phyloP scores from a whole-genome alignment of 2,329 filamentous ascomycete species.

The Fusarium incarnatum region DNA sequence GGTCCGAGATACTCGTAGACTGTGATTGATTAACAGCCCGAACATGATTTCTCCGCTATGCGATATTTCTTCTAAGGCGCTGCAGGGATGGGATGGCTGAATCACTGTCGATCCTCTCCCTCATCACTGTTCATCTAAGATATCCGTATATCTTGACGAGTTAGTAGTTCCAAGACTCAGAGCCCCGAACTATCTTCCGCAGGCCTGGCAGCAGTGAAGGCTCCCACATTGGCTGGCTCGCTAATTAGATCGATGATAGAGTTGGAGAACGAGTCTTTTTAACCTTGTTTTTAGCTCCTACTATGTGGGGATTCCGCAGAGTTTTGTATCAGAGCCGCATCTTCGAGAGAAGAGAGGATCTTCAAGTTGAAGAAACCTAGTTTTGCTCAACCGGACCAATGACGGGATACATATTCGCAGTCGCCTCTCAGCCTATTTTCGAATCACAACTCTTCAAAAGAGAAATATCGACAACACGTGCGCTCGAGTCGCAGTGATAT shows the following conservation, averaged over 20 bases:
- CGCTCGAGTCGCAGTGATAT: slow-evolving; percentile 6
- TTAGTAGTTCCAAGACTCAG: not conserved
- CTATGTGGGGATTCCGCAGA: slow-evolving; percentile 12
- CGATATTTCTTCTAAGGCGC: not conserved
- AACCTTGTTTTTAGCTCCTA: slow-evolving; percentile 36
- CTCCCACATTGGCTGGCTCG: not conserved
- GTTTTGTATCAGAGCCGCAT: slow-evolving; percentile 26
- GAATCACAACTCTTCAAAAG: too few relatives aligned
- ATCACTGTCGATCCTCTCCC: not conserved
- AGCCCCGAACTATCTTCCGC: not conserved
- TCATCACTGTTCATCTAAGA: not conserved
- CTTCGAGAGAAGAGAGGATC: not conserved
- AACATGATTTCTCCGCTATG: not conserved
- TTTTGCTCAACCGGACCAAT: not conserved
- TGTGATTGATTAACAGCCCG: not conserved
- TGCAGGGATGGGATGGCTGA: slow-evolving; percentile 1
- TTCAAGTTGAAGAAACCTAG: slow-evolving; percentile 1
- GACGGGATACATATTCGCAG: not conserved
- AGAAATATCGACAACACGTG: slow-evolving; percentile 6
- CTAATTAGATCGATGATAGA: not conserved
- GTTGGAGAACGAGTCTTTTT: slow-evolving; percentile 19
- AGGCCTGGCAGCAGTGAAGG: not conserved
- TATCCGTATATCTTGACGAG: slow-evolving; percentile 1
- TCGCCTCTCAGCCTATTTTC: not conserved
- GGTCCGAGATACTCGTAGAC: not conserved